Evolutionary conservation across 2,329 filamentous ascomycete genomes (phyloP), one percentile per base, ranked within the genome.

Genomic region (Periconia sp.): DNA sequence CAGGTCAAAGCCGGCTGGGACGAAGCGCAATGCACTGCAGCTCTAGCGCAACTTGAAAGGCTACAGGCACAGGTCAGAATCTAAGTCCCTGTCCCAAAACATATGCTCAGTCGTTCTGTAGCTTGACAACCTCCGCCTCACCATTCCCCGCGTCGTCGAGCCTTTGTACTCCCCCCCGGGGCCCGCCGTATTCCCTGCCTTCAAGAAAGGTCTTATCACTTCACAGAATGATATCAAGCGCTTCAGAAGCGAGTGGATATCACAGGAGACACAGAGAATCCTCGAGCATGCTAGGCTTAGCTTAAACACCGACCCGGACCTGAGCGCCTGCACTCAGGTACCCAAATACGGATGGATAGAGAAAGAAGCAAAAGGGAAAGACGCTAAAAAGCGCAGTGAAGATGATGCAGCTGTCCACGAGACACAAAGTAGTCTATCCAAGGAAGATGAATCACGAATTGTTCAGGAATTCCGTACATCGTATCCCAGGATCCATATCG

Each of bases 21-120:
- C 38, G 71, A 73, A 56, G 59, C 60, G 33, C 66, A 69, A 43
- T 70, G 67, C 48, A 66, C 64, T 54, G 63, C 65, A 43, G 73
- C 73, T 2, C 71, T 78, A 28, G 71, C 71, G 23, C 68, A 72
- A 32, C 63, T 78, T 15, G 72, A 75, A 50, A 56, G 62, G 28
- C 61, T 78, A 4, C 71, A 76, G 50, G 61, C 68, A 29, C 69
- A 76, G 59, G 75, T 74, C 48, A 17, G 46, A 34, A 11, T 15
- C 11, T 1, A n/a, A 6, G 22, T 10, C 8, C 11, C 15, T 17
- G 12, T 13, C 17, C 11, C 5, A 26, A 15, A 13, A 12, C 10
- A 40, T 4, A 26, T 23, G 32, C 50, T 59, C 32, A 57, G 21
- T 19, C 16, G 9, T 26, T 1, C 8, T 13, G 17, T 37, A 77